A percentile compares a stretch with the other conserved stretches of the same genome.
These are phyloP conservation scores for Thamnidium elegans DNA, from an alignment of 192 early-diverging fungal species.

Conservation along the genomic window DNA sequence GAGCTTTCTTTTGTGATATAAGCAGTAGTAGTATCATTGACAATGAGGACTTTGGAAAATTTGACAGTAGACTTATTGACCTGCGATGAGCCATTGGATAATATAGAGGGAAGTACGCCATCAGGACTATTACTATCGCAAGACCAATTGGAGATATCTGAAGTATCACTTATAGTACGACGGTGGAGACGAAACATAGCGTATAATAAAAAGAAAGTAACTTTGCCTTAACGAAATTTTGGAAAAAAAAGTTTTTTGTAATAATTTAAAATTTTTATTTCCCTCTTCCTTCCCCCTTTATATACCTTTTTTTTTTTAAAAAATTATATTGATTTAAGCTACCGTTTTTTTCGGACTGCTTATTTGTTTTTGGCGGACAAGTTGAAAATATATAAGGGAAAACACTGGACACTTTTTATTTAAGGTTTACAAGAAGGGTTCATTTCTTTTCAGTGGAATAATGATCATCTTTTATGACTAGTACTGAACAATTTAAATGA, in stretches of 20 bases:
- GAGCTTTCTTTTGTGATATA: not conserved
- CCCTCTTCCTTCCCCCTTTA: too few relatives aligned
- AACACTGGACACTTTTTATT: too few relatives aligned
- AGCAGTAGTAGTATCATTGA: slow-evolving; percentile 4
- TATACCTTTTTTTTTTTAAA: too few relatives aligned
- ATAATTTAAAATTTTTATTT: too few relatives aligned
- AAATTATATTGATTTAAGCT: too few relatives aligned
- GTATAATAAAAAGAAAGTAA: too few relatives aligned
- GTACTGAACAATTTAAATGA: slow-evolving; percentile 18
- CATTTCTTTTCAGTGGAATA: not conserved
- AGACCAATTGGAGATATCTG: not conserved
- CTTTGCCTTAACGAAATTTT: too few relatives aligned
- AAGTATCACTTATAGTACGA: slow-evolving; percentile 5
- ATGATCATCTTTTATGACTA: slow-evolving; percentile 17
- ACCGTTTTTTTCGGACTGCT: too few relatives aligned
- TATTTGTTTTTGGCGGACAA: too few relatives aligned
- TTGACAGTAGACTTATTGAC: not conserved
- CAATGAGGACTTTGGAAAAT: slow-evolving; percentile 11
- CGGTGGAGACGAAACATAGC: not conserved
- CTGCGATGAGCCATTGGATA: not conserved
- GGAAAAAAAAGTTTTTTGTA: too few relatives aligned
- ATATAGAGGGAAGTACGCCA: slow-evolving; percentile 7
- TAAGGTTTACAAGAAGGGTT: too few relatives aligned
- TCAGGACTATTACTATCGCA: not conserved
- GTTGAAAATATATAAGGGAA: too few relatives aligned